These are phyloP conservation scores for Pseudoperonospora humuli DNA, from an alignment of 352 stramenopile species.

Conservation along the genomic window DNA sequence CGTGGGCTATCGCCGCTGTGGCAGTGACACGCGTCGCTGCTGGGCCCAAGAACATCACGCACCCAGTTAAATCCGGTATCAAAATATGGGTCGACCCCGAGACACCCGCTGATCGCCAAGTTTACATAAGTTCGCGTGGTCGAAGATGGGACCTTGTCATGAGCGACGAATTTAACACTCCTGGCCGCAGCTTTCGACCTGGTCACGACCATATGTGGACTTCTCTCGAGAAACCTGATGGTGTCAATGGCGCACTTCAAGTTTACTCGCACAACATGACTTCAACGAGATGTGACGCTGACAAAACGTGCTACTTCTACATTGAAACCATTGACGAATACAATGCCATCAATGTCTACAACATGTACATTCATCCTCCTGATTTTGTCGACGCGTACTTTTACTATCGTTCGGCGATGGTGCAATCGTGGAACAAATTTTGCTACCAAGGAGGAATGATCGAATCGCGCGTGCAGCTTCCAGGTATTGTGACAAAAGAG, in stretches of 20 bases:
- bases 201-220: constrained; percentile 89
- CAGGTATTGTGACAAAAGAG: constrained; percentile 46
- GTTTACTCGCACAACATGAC: constrained; percentile 87
- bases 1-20: too few relatives aligned
- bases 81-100: constrained; percentile 29
- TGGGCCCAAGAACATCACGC: neutral
- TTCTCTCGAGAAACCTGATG: constrained; percentile 43
- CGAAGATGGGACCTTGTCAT: constrained; percentile 53
- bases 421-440: constrained; percentile 92
- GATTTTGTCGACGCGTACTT: constrained; percentile 22
- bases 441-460: constrained; percentile 89
- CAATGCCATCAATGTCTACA: constrained; percentile 44
- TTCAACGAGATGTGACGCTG: constrained; percentile 33
- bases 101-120: constrained; percentile 22
- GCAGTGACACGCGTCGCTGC: neutral
- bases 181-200: constrained; percentile 66
- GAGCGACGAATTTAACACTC: constrained; percentile 58
- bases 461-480: constrained; percentile 83
- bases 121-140: constrained; percentile 36
- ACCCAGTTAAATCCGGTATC: constrained; percentile 29
- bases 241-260: constrained; percentile 82
- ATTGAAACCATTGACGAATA: constrained; percentile 32
- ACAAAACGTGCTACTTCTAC: constrained; percentile 35
- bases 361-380: constrained; percentile 40
- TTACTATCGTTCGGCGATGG: constrained; percentile 63